These are phyloP conservation scores for Umbelopsis isabellina DNA, from an alignment of 192 early-diverging fungal genomes.

Conservation along the genomic window DNA sequence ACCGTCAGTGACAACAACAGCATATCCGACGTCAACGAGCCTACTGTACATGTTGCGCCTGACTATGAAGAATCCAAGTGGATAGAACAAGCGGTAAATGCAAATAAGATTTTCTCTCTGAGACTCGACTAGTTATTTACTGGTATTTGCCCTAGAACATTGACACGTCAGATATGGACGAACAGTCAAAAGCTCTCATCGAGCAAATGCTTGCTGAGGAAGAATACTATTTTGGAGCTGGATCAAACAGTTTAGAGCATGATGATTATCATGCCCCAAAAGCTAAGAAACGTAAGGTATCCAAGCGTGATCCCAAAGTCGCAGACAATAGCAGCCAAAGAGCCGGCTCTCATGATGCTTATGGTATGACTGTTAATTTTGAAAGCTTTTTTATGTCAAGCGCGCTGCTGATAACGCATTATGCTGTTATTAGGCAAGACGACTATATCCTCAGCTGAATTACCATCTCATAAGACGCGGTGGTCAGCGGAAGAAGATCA, in stretches of 20 bases:
- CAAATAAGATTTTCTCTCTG: background rate
- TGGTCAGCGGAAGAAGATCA: slow-evolving; percentile 66
- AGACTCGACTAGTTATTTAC: background rate
- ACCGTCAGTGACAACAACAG: background rate
- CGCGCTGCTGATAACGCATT: background rate
- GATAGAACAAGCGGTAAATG: background rate
- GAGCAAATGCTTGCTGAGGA: slow-evolving; percentile 68
- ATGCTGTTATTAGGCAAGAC: slow-evolving; percentile 24
- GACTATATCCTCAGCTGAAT: slow-evolving; percentile 44
- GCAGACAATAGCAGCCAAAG: background rate
- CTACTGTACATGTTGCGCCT: slow-evolving; percentile 6
- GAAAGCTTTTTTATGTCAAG: background rate
- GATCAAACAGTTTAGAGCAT: slow-evolving; percentile 24
- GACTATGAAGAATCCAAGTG: slow-evolving; percentile 17
- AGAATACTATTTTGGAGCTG: slow-evolving; percentile 55
- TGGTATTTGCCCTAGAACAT: background rate
- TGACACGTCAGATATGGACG: slow-evolving; percentile 51
- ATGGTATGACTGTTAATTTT: background rate
- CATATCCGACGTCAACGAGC: background rate
- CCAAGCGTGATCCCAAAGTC: slow-evolving; percentile 24
- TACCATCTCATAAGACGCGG: slow-evolving; percentile 57
- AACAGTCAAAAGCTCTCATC: slow-evolving; percentile 56
- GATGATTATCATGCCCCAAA: background rate
- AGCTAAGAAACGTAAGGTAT: slow-evolving; percentile 8
- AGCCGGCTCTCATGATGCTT: background rate